Conservation (phyloP, 306 rosid species). For the Mimosa pudica region DNA sequence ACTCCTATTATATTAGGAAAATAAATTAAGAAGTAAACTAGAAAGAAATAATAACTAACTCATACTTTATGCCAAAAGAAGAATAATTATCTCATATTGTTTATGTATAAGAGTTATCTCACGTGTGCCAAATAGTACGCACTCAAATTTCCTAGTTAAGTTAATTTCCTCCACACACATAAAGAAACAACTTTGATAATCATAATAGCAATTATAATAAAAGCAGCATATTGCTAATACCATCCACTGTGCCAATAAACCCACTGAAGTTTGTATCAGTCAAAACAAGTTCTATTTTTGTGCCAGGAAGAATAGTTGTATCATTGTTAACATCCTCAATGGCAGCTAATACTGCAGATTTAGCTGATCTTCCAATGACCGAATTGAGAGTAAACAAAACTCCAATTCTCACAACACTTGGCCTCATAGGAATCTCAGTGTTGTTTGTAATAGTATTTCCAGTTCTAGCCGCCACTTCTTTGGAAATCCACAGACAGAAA, state of each 20-base stretch:
- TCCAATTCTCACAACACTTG: slow-evolving; percentile 62
- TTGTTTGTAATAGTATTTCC: slow-evolving; percentile 45
- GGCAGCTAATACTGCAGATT: slow-evolving; percentile 62
- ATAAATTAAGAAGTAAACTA: not conserved
- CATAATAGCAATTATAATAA: not conserved
- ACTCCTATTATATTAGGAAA: slow-evolving; percentile 15
- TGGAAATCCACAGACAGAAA: slow-evolving; percentile 54
- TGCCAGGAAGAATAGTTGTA: slow-evolving; percentile 54
- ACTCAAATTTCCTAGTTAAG: not conserved
- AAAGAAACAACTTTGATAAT: too few species aligned
- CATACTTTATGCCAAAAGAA: not conserved
- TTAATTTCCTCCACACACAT: too few species aligned
- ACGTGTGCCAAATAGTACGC: not conserved
- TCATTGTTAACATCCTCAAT: slow-evolving; percentile 61
- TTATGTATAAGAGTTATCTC: not conserved
- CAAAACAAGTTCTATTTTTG: slow-evolving; percentile 39
- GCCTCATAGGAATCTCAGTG: slow-evolving; percentile 40
- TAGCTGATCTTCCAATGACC: slow-evolving; percentile 63
- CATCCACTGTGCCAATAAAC: slow-evolving; percentile 72
- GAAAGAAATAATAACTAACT: not conserved
- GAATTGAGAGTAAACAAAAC: slow-evolving; percentile 61
- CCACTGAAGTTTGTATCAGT: slow-evolving; percentile 69
- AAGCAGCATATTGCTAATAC: slow-evolving; percentile 45
- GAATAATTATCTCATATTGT: not conserved
- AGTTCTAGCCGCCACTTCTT: slow-evolving; percentile 48